phyloP scores from a whole-genome alignment of 305 asterid species.

The Ajuga reptans region DNA sequence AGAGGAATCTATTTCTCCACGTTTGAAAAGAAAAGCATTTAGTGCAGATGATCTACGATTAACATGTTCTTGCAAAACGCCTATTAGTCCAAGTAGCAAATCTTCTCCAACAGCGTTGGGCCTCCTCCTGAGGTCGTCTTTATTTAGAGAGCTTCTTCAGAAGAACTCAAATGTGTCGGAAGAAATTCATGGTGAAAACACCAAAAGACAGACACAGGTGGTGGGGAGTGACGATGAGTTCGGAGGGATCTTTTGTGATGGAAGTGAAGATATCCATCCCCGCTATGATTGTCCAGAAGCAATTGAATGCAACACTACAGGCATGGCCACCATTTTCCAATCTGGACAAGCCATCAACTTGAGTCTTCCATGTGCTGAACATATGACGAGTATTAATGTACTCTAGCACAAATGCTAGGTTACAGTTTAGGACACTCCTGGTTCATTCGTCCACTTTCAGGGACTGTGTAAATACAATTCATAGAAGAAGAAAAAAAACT shows the following conservation, averaged over 20 bases:
- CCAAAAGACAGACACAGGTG: neutral
- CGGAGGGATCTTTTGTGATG: conserved; percentile 28
- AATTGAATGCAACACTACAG: conserved; percentile 18
- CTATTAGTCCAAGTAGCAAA: conserved; percentile 32
- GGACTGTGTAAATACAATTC: neutral
- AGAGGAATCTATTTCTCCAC: conserved; percentile 24
- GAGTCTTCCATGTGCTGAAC: conserved; percentile 1
- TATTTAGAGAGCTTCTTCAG: conserved; percentile 51
- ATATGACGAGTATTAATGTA: neutral
- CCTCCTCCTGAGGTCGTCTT: conserved; percentile 46
- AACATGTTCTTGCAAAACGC: conserved; percentile 25
- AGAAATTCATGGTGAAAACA: conserved; percentile 24
- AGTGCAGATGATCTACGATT: conserved; percentile 32
- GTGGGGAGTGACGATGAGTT: conserved; percentile 22
- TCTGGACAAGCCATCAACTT: neutral
- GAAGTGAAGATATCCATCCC: conserved; percentile 28
- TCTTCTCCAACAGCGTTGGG: conserved; percentile 59
- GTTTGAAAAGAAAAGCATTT: conserved; percentile 35
- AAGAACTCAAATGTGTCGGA: conserved; percentile 38
- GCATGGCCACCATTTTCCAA: conserved; percentile 21
- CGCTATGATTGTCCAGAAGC: conserved; percentile 25
- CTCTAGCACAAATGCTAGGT: neutral
- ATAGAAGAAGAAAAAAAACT: conserved; percentile 7
- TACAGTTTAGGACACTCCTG: neutral
- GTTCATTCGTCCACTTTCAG: neutral